Evolutionary conservation across 2,329 filamentous ascomycete species (phyloP), one percentile per base, ranked within the genome.

Genomic region (Ophiosphaerella narmari): DNA sequence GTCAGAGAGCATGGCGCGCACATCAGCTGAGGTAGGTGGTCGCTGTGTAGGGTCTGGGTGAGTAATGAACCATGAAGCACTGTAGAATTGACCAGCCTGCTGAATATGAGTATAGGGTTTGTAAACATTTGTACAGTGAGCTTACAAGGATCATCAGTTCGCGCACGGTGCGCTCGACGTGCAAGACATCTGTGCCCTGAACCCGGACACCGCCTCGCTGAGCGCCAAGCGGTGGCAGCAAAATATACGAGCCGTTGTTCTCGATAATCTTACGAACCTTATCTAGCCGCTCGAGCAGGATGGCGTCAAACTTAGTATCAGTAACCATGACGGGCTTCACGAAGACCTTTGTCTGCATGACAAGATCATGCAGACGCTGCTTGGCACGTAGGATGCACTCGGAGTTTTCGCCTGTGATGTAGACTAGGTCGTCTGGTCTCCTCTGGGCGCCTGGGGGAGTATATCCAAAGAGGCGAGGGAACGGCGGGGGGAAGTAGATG

Each of bases 201-300:
- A 99, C 90, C 41, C 93, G 86, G 57, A 97, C 88, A 61, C 90
- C 82, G 60, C 86, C 91, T 50, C 89, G 88, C 72, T 93, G 88
- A 59, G 90, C 91, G 18, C 91, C 94, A 35, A 99, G 81, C 16
- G 88, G 86, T 7, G 94, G 94, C 59, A 99, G 90, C 71, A 96
- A 83, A 62, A 99, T 91, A 73, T 95, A 96, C 6, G 93, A 95
- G 33, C 93, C 94, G 67, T 97, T 97, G 48, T 88, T 88, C 71
- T 99, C 94, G 75, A 97, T 93, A 59, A 99, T 96, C 80, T 96
- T 97, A 67, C 92, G 90, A 50, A 99, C 91, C 75, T 97, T 97
- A 75, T 97, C 93, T 65, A 97, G 81, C 23, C 94, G 88, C 63
- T 89, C 89, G 32, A 97, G 85, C 50, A 99, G 75, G 62, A 99